Evolutionary conservation across 371 early-diverging fungal genomes (phyloP).

Genomic region (Mucor lusitanicus): DNA sequence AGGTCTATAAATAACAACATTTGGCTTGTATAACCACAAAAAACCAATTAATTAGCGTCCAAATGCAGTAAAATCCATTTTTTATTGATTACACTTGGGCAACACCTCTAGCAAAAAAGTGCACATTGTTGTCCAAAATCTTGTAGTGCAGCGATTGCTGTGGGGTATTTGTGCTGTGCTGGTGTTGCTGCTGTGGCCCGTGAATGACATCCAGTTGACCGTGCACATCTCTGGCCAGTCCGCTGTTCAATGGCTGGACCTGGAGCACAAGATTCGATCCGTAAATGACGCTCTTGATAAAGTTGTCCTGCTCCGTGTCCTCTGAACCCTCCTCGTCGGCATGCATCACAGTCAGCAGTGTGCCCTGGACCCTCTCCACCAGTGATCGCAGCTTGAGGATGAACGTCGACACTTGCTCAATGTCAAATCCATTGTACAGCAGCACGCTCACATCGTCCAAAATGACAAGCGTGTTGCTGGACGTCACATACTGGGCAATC

Average conservation of each 20-base stretch:
- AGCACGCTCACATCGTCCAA: slow-evolving; percentile 68
- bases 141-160: slow-evolving; percentile 64
- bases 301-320: slow-evolving; percentile 56
- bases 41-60: slow-evolving; percentile 2
- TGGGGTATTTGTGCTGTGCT: slow-evolving; percentile 2
- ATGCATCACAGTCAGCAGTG: slow-evolving; percentile 60
- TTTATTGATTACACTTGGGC: slow-evolving; percentile 32
- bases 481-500: slow-evolving; percentile 17
- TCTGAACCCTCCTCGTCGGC: slow-evolving; percentile 58
- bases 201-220: slow-evolving; percentile 63
- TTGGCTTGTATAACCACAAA: neutral
- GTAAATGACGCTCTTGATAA: slow-evolving; percentile 52
- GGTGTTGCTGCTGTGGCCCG: slow-evolving; percentile 22
- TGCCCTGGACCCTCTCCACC: slow-evolving; percentile 54
- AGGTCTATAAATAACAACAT: neutral
- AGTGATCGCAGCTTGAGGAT: slow-evolving; percentile 47
- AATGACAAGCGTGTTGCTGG: slow-evolving; percentile 47
- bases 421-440: slow-evolving; percentile 54
- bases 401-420: slow-evolving; percentile 46
- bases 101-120: slow-evolving; percentile 72
- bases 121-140: slow-evolving; percentile 66
- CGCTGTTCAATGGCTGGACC: slow-evolving; percentile 63
- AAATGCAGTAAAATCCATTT: neutral
- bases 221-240: slow-evolving; percentile 68
- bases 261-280: slow-evolving; percentile 58